Evolutionary conservation across 2,329 filamentous ascomycete genomes (phyloP), one percentile per base, ranked within the genome.

Genomic region (Corniculantispora saksenae): DNA sequence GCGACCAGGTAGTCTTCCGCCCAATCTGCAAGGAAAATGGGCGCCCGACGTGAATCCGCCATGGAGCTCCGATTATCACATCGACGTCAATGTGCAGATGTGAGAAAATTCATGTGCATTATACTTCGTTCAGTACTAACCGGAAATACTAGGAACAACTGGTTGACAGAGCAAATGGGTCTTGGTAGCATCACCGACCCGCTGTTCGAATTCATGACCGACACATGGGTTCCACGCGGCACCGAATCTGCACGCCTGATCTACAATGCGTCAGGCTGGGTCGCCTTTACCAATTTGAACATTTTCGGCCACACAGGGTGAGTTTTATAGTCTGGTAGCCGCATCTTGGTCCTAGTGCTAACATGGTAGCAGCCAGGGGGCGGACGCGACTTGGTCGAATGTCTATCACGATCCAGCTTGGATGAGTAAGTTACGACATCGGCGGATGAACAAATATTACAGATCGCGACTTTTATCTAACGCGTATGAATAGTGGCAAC

Each of bases 61-160:
- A 29, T 69, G 86, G 86, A 79, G 80, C 15, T 81, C 77, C 2
- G 84, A 88, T 68, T 88, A 86, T 64, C 84, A 86, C 61, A 77
- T 81, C 47, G 84, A 88, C 66, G 87, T 88, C 69, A 88, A 88
- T 64, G 64, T 87, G 0, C 83, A 88, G 67, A 88, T 87, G 55
- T 58, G 23, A 47, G 55, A 9, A 25, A 27, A 48, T 3, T 6
- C 13, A 9, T 48, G 3, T 25, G 45, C 17, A 13, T 6, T 25
- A 15, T 57, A 12, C n/a, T 23, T 27, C 35, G 27, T 7, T 32
- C 40, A 21, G 29, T 29, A 10, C 32, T n/a, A n/a, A 21, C 6
- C 3, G 17, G 19, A 13, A n/a, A 47, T 15, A 29, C 3, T 32
- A 58, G 55, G 86, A 88, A 87, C 66, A 81, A 87, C 68, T 88